phyloP scores from a whole-genome alignment of 2,329 filamentous ascomycete genomes.

The Colletotrichum brevisporum region DNA sequence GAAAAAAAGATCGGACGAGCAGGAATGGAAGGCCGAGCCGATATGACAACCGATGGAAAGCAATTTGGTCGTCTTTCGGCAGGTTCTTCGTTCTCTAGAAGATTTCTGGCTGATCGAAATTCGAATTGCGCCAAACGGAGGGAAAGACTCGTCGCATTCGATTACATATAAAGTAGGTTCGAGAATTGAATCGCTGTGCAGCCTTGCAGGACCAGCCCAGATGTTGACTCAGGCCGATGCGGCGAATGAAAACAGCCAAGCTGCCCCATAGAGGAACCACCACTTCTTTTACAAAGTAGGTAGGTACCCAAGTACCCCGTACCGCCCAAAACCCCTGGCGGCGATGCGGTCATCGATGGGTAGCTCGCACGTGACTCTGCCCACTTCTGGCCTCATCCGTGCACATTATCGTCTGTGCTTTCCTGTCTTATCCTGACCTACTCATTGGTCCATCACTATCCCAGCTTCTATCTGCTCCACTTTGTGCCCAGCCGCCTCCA shows the following conservation, averaged over 20 bases:
- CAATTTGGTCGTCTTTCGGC: not conserved
- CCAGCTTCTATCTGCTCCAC: not conserved
- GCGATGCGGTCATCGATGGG: constrained; percentile 21
- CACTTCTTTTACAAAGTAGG: not conserved
- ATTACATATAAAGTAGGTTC: not conserved
- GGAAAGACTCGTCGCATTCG: no score
- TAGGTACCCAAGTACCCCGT: no score
- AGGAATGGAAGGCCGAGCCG: not conserved
- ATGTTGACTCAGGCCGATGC: constrained; percentile 40
- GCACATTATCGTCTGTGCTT: not conserved
- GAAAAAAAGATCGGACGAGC: not conserved
- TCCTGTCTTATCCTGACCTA: not conserved
- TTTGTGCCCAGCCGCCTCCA: not conserved
- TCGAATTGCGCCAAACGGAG: no score
- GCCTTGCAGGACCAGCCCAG: constrained; percentile 1
- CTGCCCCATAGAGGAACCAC: constrained; percentile 30
- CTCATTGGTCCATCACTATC: constrained; percentile 11
- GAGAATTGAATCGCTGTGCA: constrained; percentile 16
- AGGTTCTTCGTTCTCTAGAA: not conserved
- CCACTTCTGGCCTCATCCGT: constrained; percentile 1
- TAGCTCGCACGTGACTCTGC: constrained; percentile 23
- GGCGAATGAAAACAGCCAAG: constrained; percentile 33
- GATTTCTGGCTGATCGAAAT: no score
- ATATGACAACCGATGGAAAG: not conserved
- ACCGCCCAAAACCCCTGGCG: no score